phyloP scores from a whole-genome alignment of 2,329 filamentous ascomycete species.

The Myriosclerotinia scirpicola region DNA sequence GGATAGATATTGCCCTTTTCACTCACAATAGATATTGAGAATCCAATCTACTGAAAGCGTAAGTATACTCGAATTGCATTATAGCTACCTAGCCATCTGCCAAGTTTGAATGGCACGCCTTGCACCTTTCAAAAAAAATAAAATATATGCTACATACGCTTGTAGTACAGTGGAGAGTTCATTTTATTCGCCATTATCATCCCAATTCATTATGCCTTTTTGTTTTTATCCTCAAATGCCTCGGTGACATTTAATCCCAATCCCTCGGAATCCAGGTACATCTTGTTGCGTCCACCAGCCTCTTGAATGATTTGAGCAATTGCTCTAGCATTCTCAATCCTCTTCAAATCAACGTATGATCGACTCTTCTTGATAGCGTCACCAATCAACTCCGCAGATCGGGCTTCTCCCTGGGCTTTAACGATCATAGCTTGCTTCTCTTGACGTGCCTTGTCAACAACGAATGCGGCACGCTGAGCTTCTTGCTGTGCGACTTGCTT shows the following conservation, averaged over 20 bases:
- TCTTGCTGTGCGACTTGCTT: slow-evolving; percentile 85
- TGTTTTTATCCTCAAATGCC: slow-evolving; percentile 45
- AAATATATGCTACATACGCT: slow-evolving; percentile 38
- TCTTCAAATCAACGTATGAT: slow-evolving; percentile 93
- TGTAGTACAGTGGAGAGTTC: slow-evolving; percentile 52
- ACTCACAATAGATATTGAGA: background rate
- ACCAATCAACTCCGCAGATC: slow-evolving; percentile 95
- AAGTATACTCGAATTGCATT: slow-evolving; percentile 11
- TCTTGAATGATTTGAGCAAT: slow-evolving; percentile 91
- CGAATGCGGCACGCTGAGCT: slow-evolving; percentile 92
- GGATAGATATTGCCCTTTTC: background rate
- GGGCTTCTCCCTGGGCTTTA: slow-evolving; percentile 97
- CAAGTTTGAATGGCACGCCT: slow-evolving; percentile 6
- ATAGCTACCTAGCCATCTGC: background rate
- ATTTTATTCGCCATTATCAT: slow-evolving; percentile 29
- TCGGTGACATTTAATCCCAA: slow-evolving; percentile 85
- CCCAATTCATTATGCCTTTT: slow-evolving; percentile 45
- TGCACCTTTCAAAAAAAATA: slow-evolving; percentile 28
- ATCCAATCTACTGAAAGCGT: background rate
- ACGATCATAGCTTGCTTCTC: slow-evolving; percentile 99
- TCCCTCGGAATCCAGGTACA: slow-evolving; percentile 89
- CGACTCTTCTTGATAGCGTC: slow-evolving; percentile 99
- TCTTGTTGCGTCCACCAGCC: slow-evolving; percentile 81
- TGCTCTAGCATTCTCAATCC: slow-evolving; percentile 91
- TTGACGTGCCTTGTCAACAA: slow-evolving; percentile 97